Percentiles rank a stretch among this genome's conserved stretches.
These are phyloP conservation scores for Solanum arcanum DNA, from an alignment of 257 asterid species.

Conservation along the genomic window DNA sequence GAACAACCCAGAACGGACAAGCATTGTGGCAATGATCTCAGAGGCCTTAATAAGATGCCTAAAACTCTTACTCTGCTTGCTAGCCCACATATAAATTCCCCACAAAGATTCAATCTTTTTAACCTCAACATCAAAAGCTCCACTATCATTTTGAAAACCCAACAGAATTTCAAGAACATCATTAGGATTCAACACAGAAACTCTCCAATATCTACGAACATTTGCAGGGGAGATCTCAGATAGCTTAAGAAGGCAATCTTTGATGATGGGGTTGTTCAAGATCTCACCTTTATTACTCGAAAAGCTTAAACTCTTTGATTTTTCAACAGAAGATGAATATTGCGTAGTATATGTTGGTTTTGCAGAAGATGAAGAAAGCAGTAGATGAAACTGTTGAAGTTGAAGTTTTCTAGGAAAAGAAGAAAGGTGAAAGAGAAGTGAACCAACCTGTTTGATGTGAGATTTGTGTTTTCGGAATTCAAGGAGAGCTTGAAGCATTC, in stretches of 20 bases:
- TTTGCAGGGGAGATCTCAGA: conserved; percentile 44
- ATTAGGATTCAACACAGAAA: conserved; percentile 37
- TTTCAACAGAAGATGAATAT: conserved; percentile 25
- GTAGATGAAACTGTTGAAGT: neutral
- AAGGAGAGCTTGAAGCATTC: conserved; percentile 16
- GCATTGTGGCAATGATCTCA: conserved; percentile 68
- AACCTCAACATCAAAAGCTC: conserved; percentile 29
- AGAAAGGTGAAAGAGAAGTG: neutral
- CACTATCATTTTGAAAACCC: conserved; percentile 37
- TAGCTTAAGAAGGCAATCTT: conserved; percentile 40
- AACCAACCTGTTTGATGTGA: conserved; percentile 8
- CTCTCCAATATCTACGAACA: conserved; percentile 72
- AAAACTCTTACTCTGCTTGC: conserved; percentile 31
- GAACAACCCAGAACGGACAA: conserved; percentile 44
- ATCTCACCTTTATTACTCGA: conserved; percentile 23
- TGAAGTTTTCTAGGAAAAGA: neutral
- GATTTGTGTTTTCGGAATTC: neutral
- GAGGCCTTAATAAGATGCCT: conserved; percentile 51
- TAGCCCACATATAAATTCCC: conserved; percentile 62
- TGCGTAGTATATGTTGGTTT: conserved; percentile 4
- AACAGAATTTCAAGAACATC: conserved; percentile 63
- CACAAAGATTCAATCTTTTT: conserved; percentile 58
- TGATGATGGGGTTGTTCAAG: conserved; percentile 18
- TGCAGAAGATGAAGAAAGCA: neutral
- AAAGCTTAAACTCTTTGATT: conserved; percentile 17